These are phyloP conservation scores for Hemileccinum impolitum DNA, from an alignment of 768 basidiomycete species.

Conservation along the genomic window DNA sequence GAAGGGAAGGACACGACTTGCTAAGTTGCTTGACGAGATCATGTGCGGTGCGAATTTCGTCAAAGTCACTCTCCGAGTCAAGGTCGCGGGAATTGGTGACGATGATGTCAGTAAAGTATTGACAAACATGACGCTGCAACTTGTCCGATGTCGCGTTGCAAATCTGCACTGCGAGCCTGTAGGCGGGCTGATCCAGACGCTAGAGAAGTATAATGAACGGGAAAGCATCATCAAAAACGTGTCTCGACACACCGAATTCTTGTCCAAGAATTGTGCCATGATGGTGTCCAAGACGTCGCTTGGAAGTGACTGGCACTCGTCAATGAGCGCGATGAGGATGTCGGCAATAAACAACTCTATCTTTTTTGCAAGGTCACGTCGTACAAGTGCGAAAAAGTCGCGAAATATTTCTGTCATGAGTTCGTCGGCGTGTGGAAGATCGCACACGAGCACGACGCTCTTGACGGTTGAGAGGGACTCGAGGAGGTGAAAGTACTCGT, in stretches of 20 bases:
- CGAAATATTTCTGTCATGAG: conserved; percentile 81
- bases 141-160: conserved; percentile 83
- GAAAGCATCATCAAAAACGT: neutral
- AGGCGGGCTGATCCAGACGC: conserved; percentile 72
- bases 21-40: conserved; percentile 82
- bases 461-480: conserved; percentile 93
- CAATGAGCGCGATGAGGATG: conserved; percentile 84
- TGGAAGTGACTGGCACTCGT: conserved; percentile 80
- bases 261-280: conserved; percentile 83
- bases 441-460: conserved; percentile 90
- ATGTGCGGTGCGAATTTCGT: conserved; percentile 74
- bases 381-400: conserved; percentile 76
- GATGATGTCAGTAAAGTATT: conserved; percentile 92
- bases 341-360: conserved; percentile 85
- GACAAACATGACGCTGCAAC: conserved; percentile 83
- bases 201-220: conserved; percentile 23
- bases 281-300: conserved; percentile 74
- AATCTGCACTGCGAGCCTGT: conserved; percentile 79
- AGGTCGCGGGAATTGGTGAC: conserved; percentile 52
- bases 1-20: conserved; percentile 71
- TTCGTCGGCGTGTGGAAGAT: conserved; percentile 83
- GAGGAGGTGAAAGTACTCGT: conserved; percentile 92
- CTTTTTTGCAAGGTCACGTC: conserved; percentile 73
- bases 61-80: conserved; percentile 54
- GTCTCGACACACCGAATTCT: conserved; percentile 56